Evolutionary conservation across 116 monocot genomes (phyloP).

Genomic region (Iris pallida): DNA sequence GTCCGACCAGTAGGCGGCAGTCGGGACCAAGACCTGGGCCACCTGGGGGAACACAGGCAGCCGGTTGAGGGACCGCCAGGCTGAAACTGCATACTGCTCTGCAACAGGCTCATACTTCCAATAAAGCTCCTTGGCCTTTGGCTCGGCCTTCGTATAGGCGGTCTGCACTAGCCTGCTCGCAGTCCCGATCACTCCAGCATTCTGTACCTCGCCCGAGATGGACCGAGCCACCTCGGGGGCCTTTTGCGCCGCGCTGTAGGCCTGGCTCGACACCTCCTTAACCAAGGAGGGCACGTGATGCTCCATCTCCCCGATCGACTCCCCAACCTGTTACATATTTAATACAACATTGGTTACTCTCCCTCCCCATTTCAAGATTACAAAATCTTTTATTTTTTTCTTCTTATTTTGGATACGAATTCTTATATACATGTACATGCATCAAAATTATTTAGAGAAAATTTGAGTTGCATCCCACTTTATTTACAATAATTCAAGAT

Average conservation of each 20-base stretch:
- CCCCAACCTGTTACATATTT: slow-evolving; percentile 42
- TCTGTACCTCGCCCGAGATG: slow-evolving; percentile 39
- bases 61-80: slow-evolving; percentile 62
- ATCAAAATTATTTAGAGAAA: too few species aligned
- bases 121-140: slow-evolving; percentile 31
- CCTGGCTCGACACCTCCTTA: slow-evolving; percentile 28
- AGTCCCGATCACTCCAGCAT: slow-evolving; percentile 29
- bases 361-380: too few species aligned
- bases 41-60: slow-evolving; percentile 65
- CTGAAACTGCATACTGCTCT: slow-evolving; percentile 46
- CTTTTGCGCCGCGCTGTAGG: slow-evolving; percentile 26
- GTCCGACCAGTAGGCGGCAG: slow-evolving; percentile 63
- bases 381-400: too few species aligned
- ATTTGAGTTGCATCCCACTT: too few species aligned
- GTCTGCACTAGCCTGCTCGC: slow-evolving; percentile 17
- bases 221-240: slow-evolving; percentile 46
- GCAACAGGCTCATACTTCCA: slow-evolving; percentile 47
- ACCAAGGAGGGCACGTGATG: slow-evolving; percentile 37
- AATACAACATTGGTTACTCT: too few species aligned
- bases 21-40: slow-evolving; percentile 57
- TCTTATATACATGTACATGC: too few species aligned
- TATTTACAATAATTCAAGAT: too few species aligned
- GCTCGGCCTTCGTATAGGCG: slow-evolving; percentile 23
- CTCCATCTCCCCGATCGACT: slow-evolving; percentile 24
- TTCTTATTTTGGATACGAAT: too few species aligned